phyloP scores from a whole-genome alignment of 768 basidiomycete genomes.

The Filobasidium wieringae region DNA sequence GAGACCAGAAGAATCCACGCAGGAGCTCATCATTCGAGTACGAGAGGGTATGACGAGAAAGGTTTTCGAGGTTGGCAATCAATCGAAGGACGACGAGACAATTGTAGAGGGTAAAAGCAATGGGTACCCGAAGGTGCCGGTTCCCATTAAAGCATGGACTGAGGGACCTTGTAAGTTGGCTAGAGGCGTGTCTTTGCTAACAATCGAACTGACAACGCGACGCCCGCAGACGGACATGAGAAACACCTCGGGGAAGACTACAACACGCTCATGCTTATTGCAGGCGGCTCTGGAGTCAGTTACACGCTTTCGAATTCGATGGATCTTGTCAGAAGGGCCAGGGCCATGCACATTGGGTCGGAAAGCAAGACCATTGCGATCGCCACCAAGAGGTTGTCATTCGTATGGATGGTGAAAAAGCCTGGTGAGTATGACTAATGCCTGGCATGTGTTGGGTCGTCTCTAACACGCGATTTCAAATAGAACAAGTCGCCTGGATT shows the following conservation, averaged over 20 bases:
- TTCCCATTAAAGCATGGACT: slow-evolving; percentile 13
- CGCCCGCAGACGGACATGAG: slow-evolving; percentile 10
- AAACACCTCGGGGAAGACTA: slow-evolving; percentile 15
- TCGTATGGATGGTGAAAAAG: slow-evolving; percentile 16
- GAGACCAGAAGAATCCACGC: slow-evolving; percentile 6
- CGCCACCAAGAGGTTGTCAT: slow-evolving; percentile 5
- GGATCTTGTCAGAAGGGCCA: slow-evolving; percentile 12
- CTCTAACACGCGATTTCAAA: neutral
- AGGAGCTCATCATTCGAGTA: slow-evolving; percentile 15
- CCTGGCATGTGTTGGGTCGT: neutral
- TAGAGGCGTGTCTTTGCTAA: neutral
- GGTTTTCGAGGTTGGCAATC: slow-evolving; percentile 2
- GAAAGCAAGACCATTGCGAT: neutral
- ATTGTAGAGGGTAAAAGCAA: neutral
- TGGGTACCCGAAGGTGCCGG: neutral
- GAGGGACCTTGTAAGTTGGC: slow-evolving; percentile 14
- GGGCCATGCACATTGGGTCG: slow-evolving; percentile 12
- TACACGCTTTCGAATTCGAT: slow-evolving; percentile 12
- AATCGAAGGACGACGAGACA: slow-evolving; percentile 1
- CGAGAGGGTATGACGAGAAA: slow-evolving; percentile 12
- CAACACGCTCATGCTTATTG: slow-evolving; percentile 14
- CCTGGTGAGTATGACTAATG: slow-evolving; percentile 3
- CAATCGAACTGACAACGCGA: neutral
- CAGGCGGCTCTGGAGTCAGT: slow-evolving; percentile 15
- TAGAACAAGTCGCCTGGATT: slow-evolving; percentile 6